Conservation (phyloP, 176 grass and related monocot genomes). For the Cenchrus fungigraminus region DNA sequence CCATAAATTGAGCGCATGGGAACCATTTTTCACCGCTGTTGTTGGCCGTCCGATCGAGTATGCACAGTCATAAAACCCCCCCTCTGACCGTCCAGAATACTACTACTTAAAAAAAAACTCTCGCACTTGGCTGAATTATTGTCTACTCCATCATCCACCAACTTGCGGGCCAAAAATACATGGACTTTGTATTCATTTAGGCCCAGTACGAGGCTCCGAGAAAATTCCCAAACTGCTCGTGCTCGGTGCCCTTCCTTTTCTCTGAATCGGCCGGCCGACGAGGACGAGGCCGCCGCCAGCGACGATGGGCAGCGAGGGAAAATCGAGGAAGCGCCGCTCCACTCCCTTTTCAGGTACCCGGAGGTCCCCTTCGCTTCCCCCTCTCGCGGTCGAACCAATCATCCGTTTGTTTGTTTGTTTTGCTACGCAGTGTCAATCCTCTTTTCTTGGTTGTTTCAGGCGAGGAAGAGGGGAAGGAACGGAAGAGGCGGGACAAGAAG, state of each 20-base stretch:
- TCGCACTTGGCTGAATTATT: no score
- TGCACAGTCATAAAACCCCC: no score
- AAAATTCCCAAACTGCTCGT: no score
- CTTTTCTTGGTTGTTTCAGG: constrained; percentile 49
- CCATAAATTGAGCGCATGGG: no score
- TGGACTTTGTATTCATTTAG: background rate
- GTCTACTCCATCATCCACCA: background rate
- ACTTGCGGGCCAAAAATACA: background rate
- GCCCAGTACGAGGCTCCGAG: background rate
- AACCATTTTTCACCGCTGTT: no score
- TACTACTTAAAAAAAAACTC: no score
- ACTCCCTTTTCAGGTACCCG: constrained; percentile 51
- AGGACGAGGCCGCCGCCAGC: constrained; percentile 28
- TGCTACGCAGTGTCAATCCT: background rate
- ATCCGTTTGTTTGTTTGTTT: background rate
- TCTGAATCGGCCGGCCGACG: background rate
- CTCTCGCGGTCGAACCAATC: background rate
- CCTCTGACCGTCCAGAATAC: no score
- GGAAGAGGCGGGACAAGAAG: constrained; percentile 54
- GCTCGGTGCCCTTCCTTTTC: background rate
- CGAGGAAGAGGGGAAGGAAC: constrained; percentile 69
- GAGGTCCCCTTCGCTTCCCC: background rate
- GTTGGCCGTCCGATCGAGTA: no score
- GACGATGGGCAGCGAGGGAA: constrained; percentile 68
- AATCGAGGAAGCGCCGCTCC: constrained; percentile 65